Percentiles rank a stretch among this genome's conserved stretches.
Conservation (phyloP, 495 filamentous ascomycete genomes). For the Hypoxylon subgilvum region DNA sequence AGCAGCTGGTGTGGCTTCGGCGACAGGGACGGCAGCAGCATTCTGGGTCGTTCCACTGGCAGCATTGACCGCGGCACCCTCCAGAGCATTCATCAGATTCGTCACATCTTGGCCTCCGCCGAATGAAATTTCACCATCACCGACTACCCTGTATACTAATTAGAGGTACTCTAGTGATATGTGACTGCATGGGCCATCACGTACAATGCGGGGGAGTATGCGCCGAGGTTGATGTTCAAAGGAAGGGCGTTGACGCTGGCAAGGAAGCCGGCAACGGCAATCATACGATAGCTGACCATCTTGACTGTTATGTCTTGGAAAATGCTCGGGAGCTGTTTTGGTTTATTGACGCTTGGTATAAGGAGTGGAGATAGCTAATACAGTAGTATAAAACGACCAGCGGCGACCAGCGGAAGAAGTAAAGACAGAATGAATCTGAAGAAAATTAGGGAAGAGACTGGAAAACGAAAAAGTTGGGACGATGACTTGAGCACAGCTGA, state of each 20-base stretch:
- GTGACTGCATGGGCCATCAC: constrained; percentile 3
- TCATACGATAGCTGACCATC: constrained; percentile 52
- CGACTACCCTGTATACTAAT: constrained; percentile 50
- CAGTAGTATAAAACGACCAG: constrained; percentile 44
- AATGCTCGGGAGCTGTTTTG: constrained; percentile 15
- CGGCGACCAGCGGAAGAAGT: constrained; percentile 50
- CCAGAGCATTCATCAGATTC: constrained; percentile 54
- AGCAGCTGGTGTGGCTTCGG: constrained; percentile 5
- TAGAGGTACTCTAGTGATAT: constrained; percentile 13
- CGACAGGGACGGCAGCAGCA: constrained; percentile 25
- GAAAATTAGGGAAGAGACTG: constrained; percentile 38
- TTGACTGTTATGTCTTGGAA: constrained; percentile 28
- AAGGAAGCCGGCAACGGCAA: constrained; percentile 50
- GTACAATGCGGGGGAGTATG: constrained; percentile 62
- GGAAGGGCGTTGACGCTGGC: constrained; percentile 54
- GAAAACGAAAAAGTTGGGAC: constrained; percentile 35
- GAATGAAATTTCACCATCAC: constrained; percentile 68
- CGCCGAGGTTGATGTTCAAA: constrained; percentile 66
- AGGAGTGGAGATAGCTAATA: constrained; percentile 32
- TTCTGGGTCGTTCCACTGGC: constrained; percentile 42
- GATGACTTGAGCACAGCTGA: constrained; percentile 49
- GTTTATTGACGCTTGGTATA: constrained; percentile 12
- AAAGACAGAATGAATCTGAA: constrained; percentile 33
- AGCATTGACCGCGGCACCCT: constrained; percentile 56
- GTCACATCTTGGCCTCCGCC: constrained; percentile 60